Conservation (phyloP, 2,329 filamentous ascomycete species). For the Delphinella strobiligena region DNA sequence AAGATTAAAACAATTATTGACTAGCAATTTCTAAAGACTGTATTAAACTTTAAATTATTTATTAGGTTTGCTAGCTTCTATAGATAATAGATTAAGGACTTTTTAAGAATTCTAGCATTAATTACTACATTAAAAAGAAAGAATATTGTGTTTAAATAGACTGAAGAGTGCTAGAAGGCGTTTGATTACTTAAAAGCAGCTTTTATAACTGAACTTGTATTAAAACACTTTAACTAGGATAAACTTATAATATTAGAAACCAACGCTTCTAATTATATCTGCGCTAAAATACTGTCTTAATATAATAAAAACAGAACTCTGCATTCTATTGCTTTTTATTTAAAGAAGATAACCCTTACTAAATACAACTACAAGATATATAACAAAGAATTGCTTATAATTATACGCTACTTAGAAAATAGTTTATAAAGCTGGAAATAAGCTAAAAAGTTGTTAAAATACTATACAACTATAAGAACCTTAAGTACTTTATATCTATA, state of each 20-base stretch:
- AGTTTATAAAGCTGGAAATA: not conserved
- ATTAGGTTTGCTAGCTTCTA: not conserved
- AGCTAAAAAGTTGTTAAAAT: not conserved
- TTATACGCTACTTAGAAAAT: not conserved
- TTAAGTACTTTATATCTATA: not conserved
- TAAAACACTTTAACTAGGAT: not conserved
- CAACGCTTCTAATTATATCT: not conserved
- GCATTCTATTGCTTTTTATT: constrained; percentile 1
- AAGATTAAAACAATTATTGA: not conserved
- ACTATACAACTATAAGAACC: not conserved
- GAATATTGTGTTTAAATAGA: not conserved
- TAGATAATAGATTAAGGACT: not conserved
- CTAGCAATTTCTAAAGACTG: not conserved
- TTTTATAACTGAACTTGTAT: not conserved
- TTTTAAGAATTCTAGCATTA: not conserved
- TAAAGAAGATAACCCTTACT: not conserved
- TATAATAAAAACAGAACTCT: not conserved
- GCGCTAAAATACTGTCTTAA: not conserved
- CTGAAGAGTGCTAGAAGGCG: not conserved
- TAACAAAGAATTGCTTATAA: constrained; percentile 5
- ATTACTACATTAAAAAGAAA: not conserved
- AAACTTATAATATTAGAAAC: too few species aligned
- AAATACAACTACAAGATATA: constrained; percentile 3
- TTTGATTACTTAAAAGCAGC: not conserved
- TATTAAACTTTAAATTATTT: not conserved